These are phyloP conservation scores for Apiotrichum sp. DNA, from an alignment of 1,284 basidiomycete genomes.

Conservation along the genomic window DNA sequence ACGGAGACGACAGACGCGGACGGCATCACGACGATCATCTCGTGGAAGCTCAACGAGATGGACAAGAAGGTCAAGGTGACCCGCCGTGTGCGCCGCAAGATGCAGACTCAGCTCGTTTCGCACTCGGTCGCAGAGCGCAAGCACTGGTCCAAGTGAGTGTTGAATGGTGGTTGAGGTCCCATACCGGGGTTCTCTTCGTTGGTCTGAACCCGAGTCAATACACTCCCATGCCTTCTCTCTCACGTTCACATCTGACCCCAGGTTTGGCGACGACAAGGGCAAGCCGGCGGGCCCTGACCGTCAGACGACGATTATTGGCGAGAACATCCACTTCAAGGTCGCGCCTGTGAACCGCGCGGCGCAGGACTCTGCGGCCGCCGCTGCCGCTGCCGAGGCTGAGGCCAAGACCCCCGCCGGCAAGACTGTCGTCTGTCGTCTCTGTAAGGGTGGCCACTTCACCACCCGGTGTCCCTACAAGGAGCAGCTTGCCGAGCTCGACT, in stretches of 20 bases:
- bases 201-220: too few species aligned
- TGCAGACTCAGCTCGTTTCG: constrained; percentile 89
- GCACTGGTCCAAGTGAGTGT: constrained; percentile 68
- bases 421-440: constrained; percentile 87
- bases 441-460: constrained; percentile 96
- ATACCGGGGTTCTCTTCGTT: too few species aligned
- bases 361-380: constrained; percentile 43
- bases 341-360: constrained; percentile 71
- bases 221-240: not conserved
- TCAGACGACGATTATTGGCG: constrained; percentile 92
- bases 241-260: constrained; percentile 12
- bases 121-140: constrained; percentile 90
- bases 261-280: constrained; percentile 85
- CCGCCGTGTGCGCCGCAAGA: constrained; percentile 74
- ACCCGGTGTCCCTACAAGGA: constrained; percentile 99
- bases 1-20: constrained; percentile 75
- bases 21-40: constrained; percentile 77
- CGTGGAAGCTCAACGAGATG: constrained; percentile 81
- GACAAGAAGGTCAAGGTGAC: constrained; percentile 92
- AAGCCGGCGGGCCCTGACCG: constrained; percentile 83
- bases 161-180: not conserved
- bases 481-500: constrained; percentile 64
- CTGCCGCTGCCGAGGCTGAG: constrained; percentile 60
- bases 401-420: constrained; percentile 69
- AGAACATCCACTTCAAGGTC: constrained; percentile 80